Percentiles rank a stretch among this genome's conserved stretches.
Evolutionary conservation across 495 filamentous ascomycete genomes (phyloP).

Genomic region (Friedmanniomyces endolithicus): DNA sequence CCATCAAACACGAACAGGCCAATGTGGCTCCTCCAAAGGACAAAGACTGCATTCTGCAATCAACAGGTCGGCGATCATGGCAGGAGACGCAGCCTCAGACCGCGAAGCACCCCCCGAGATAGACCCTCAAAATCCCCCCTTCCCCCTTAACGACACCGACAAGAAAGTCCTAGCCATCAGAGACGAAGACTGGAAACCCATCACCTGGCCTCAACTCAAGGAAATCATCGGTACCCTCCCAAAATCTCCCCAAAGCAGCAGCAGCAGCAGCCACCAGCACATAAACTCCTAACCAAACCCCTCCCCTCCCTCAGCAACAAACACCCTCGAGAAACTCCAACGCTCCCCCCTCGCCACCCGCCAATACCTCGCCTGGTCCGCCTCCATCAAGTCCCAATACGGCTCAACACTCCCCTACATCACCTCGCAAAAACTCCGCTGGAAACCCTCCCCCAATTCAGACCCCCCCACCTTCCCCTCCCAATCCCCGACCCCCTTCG

Average conservation of each 20-base stretch:
- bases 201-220: constrained; percentile 27
- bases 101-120: constrained; percentile 36
- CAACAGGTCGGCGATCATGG: not conserved
- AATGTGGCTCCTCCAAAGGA: not conserved
- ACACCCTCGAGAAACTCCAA: constrained; percentile 64
- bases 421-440: constrained; percentile 56
- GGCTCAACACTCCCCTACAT: constrained; percentile 69
- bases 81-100: not conserved
- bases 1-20: not conserved
- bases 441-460: constrained; percentile 42
- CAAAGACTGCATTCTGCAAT: not conserved
- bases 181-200: constrained; percentile 27
- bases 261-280: not conserved
- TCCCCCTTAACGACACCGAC: constrained; percentile 29
- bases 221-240: constrained; percentile 27
- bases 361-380: constrained; percentile 72
- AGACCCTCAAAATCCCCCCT: constrained; percentile 28
- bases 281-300: not conserved
- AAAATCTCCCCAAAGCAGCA: too few relatives aligned
- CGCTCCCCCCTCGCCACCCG: constrained; percentile 71
- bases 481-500: constrained; percentile 49
- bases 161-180: constrained; percentile 22
- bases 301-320: constrained; percentile 37
- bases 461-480: constrained; percentile 37
- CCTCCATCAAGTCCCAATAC: constrained; percentile 55